Base-by-base conservation (phyloP, 345 rosid species). In the Moringa oleifera region DNA sequence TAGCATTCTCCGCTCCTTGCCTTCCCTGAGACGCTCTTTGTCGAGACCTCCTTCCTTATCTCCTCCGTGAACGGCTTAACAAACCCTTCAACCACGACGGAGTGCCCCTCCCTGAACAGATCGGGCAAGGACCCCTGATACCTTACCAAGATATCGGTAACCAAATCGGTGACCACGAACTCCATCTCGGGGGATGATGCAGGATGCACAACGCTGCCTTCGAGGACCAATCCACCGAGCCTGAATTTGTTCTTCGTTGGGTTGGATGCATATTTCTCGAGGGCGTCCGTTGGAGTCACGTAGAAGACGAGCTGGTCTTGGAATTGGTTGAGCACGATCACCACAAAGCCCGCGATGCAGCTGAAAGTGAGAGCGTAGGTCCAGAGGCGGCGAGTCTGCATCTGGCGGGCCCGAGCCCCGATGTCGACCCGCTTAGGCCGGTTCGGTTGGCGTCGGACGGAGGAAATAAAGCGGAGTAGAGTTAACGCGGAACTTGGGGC, bases 21-120 rank as follows among this genome's bases (percentile, higher is more conserved):
- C 67, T 94, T 94, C 70, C 46, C 83, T 0, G 89, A 86, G 31
- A 90, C 84, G 16, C 83, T 47, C 70, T 77, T 82, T 0, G 68
- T 67, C 0, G 86, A 80, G 21, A 54, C 64, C 25, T 83, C 89
- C 66, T 75, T 75, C 79, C 61, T 88, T 20, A 79, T 61, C 41
- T 90, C 95, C 63, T 85, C 89, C 0, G 84, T 74, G 21, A 74
- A 62, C 18, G 96, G 96, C 80, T 83, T 90, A 52, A 90, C 81
- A 45, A 90, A 93, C 13, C 98, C 98, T 75, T 93, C 98, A 6
- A 82, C 98, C 41, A 90, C 95, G 49, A 90, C 98, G 0, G 96
- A 90, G 23, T 93, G 98, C 19, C 98, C 98, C 62, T 93, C 98
- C 64, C 97, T 75, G 59, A 93, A 93, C 74, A 93, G 71, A 69